These are phyloP conservation scores for Kodamaea anthophila DNA, from an alignment of 1,139 yeast genomes.

Conservation along the genomic window DNA sequence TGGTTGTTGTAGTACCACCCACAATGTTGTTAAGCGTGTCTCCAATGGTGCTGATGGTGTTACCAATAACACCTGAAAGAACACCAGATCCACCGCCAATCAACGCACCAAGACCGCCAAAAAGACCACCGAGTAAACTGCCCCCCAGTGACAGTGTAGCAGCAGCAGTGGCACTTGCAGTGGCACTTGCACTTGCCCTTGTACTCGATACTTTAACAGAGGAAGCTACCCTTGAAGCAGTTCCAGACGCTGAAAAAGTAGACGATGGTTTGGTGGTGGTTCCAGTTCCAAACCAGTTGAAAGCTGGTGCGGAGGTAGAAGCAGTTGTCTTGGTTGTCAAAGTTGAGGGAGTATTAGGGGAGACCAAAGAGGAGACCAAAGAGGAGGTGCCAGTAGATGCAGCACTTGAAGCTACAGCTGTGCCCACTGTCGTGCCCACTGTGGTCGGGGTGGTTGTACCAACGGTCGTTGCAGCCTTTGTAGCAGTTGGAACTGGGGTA, in stretches of 20 bases:
- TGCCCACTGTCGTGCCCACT: background rate
- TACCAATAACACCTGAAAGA: constrained; percentile 8
- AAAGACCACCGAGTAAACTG: constrained; percentile 11
- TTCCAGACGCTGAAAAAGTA: constrained; percentile 1
- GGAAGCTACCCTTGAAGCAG: constrained; percentile 1
- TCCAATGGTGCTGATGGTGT: constrained; percentile 11
- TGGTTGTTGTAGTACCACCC: constrained; percentile 6
- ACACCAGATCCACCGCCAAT: constrained; percentile 4
- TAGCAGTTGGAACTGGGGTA: constrained; percentile 1
- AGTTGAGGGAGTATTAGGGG: constrained; percentile 2
- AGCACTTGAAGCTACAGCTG: background rate
- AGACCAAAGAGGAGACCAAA: too few relatives aligned
- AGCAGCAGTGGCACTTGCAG: constrained; percentile 2
- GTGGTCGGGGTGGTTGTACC: constrained; percentile 4
- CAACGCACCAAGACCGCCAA: constrained; percentile 7
- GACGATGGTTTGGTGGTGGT: background rate
- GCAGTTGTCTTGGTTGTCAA: constrained; percentile 1
- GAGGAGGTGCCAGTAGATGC: constrained; percentile 1
- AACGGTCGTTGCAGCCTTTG: constrained; percentile 2
- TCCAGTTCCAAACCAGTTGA: background rate
- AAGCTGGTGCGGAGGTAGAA: constrained; percentile 1
- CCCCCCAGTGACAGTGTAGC: constrained; percentile 1
- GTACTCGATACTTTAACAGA: background rate
- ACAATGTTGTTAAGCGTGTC: constrained; percentile 5
- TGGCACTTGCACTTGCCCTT: background rate